A percentile compares a stretch with the other conserved stretches of the same genome.
These are phyloP conservation scores for Amanita molliuscula DNA, from an alignment of 768 basidiomycete genomes.

Conservation along the genomic window DNA sequence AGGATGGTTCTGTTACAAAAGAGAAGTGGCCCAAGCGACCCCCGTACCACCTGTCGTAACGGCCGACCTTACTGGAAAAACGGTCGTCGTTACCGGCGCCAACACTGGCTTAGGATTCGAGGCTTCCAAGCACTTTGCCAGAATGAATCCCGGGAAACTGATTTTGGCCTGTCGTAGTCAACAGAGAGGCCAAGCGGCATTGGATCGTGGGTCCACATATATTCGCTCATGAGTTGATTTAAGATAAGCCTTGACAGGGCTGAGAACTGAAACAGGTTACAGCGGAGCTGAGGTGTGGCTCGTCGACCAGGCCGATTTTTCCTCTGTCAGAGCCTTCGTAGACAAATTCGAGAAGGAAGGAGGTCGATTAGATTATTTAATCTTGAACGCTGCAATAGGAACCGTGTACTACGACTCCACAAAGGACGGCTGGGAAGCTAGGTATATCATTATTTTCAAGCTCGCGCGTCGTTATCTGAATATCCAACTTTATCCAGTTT, in stretches of 20 bases:
- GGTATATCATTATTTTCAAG: conserved; percentile 16
- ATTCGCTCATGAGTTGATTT: too few relatives aligned
- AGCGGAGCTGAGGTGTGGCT: conserved; percentile 24
- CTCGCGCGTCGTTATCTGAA: too few relatives aligned
- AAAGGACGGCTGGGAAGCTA: conserved; percentile 35
- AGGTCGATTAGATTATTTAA: conserved; percentile 29
- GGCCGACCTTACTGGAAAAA: conserved; percentile 31
- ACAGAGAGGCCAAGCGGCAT: conserved; percentile 23
- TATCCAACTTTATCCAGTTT: conserved; percentile 21
- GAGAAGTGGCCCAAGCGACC: too few relatives aligned
- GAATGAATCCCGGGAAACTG: conserved; percentile 28
- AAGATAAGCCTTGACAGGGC: conserved; percentile 12
- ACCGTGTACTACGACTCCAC: conserved; percentile 15
- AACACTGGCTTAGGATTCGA: conserved; percentile 42
- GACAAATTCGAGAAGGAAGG: conserved; percentile 22
- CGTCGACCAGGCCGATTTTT: conserved; percentile 26
- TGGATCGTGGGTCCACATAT: conserved; percentile 19
- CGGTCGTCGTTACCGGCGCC: conserved; percentile 37
- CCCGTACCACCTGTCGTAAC: conserved; percentile 20
- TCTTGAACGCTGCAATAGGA: conserved; percentile 30
- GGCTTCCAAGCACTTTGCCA: conserved; percentile 33
- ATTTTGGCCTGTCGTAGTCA: conserved; percentile 27
- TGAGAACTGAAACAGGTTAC: conserved; percentile 21
- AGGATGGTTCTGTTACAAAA: too few relatives aligned
- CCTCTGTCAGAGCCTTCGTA: conserved; percentile 25